Evolutionary conservation across 768 basidiomycete species (phyloP), one percentile per base, ranked within the genome.

Genomic region (Pleurotus platypus): DNA sequence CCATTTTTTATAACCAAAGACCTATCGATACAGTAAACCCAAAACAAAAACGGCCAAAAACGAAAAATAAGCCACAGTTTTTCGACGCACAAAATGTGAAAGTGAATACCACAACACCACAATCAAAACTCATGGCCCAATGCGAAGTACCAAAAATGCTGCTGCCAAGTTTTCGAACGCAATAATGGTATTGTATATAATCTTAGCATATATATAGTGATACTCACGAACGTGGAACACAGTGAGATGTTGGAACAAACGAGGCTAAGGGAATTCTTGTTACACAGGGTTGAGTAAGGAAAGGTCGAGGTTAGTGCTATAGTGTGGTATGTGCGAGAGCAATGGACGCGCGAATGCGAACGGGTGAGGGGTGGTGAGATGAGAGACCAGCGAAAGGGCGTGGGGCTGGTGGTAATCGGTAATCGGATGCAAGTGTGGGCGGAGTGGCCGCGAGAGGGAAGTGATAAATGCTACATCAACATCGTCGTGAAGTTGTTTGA

Each of bases 171-270:
- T 37, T 40, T n/a, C 42, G n/a, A 16, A 16, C 20, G 42, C 51
- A 54, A 54, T 54, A 54, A 54, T 54, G 51, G 51, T 54, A 54
- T 54, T 54, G 51, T 54, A 54, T 54, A 42, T 54, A 54, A 22
- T 42, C 22, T 54, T 50, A 50, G 8, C 30, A 45, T 54, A 22
- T 54, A 54, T 43, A 54, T 22, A 22, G 20, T 40, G 9, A 54
- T 24, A 18, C 15, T 26, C 39, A 20, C n/a, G 13, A 42, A 16
- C n/a, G 24, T 22, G 20, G 51, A 22, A 12, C 5, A 42, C 27
- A 43, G 22, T 24, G n/a, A 51, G n/a, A n/a, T n/a, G 27, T n/a
- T 16, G 27, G 49, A 30, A 30, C 22, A 35, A 11, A 35, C 26
- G 15, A 35, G n/a, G 13, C 26, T 11, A 35, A 20, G 24, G 39